A percentile compares a stretch with the other conserved stretches of the same genome.
These are phyloP conservation scores for Antarctomyces pellizariae DNA, from an alignment of 495 filamentous ascomycete species.

Conservation along the genomic window DNA sequence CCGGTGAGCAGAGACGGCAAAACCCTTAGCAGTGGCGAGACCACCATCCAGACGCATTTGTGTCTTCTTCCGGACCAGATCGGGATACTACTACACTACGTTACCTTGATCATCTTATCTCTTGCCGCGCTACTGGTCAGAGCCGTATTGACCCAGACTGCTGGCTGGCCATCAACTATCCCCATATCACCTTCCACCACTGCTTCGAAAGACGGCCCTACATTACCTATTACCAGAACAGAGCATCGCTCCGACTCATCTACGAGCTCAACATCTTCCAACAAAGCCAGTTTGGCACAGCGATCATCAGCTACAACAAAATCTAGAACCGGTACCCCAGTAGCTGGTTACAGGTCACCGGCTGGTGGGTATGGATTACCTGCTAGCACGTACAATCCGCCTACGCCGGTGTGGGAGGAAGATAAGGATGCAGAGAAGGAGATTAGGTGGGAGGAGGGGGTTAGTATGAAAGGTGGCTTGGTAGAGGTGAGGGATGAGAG, in stretches of 20 bases:
- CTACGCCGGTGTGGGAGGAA: conserved; percentile 4
- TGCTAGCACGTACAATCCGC: conserved; percentile 4
- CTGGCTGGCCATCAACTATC: conserved; percentile 16
- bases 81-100: conserved; percentile 59
- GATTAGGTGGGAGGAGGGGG: conserved; percentile 2
- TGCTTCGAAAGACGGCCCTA: conserved; percentile 7
- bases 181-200: conserved; percentile 2
- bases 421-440: conserved; percentile 4
- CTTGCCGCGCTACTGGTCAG: conserved; percentile 33
- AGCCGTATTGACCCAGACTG: conserved; percentile 28
- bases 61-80: conserved; percentile 83
- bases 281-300: conserved; percentile 6
- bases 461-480: conserved; percentile 8
- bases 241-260: conserved; percentile 8
- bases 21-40: conserved; percentile 19
- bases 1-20: conserved; percentile 46
- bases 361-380: conserved; percentile 7
- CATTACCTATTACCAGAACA: conserved; percentile 7
- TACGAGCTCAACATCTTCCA: conserved; percentile 7
- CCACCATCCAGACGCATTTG: conserved; percentile 33
- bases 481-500: no score
- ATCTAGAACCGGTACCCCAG: conserved; percentile 9
- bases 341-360: conserved; percentile 10
- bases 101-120: conserved; percentile 31
- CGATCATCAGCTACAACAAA: conserved; percentile 10